These are phyloP conservation scores for Euphrasia confusa DNA, from an alignment of 257 asterid genomes.

Conservation along the genomic window DNA sequence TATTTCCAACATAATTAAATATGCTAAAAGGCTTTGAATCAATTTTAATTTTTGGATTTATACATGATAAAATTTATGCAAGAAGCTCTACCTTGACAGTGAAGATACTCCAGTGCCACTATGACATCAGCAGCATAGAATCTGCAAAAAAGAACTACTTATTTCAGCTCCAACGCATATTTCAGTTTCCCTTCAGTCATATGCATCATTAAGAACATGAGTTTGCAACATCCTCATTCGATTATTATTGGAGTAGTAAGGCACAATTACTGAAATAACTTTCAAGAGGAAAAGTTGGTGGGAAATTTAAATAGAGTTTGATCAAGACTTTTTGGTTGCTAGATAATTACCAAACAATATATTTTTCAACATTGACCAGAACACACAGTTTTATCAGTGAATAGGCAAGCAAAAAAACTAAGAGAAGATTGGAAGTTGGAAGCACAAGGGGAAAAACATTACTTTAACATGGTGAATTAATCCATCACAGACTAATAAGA, in stretches of 20 bases:
- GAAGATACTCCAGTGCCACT: constrained; percentile 95
- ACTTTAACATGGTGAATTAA: no score
- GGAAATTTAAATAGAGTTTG: no score
- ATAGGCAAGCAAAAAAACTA: no score
- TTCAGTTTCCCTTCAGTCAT: not conserved
- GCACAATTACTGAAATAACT: no score
- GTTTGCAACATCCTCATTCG: not conserved
- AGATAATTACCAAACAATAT: no score
- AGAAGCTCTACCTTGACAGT: constrained; percentile 72
- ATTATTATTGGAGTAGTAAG: no score
- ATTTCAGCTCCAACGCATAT: constrained; percentile 16
- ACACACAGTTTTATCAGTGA: no score
- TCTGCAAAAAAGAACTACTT: constrained; percentile 32
- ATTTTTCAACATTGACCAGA: no score
- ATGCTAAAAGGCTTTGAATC: not conserved
- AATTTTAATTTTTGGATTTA: not conserved
- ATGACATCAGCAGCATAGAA: constrained; percentile 91
- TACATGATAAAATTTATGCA: not conserved
- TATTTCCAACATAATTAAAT: constrained; percentile 11
- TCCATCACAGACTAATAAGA: not conserved
- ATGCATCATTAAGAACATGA: not conserved
- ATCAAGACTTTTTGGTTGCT: no score
- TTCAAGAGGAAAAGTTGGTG: no score
- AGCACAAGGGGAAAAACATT: no score
- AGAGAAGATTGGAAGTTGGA: no score